Conservation (phyloP, 108 stramenopile genomes). For the Skeletonema potamos region DNA sequence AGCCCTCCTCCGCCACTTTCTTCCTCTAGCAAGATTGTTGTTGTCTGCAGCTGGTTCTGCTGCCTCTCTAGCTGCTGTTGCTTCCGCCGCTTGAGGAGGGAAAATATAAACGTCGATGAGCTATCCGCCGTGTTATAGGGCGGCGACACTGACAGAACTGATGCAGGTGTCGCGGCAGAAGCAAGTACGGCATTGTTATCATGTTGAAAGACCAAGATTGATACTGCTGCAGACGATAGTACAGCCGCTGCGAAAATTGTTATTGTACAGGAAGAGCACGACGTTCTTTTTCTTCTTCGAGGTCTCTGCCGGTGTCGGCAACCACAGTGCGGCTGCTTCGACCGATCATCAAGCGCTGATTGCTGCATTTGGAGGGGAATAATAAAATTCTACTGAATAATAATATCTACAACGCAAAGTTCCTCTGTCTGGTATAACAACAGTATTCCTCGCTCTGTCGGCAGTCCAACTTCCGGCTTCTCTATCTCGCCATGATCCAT, state of each 20-base stretch:
- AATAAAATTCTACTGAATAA: not conserved
- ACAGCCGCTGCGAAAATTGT: not conserved
- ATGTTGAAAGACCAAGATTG: not conserved
- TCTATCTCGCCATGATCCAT: no score
- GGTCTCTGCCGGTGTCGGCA: not conserved
- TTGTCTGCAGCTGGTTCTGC: not conserved
- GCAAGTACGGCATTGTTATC: not conserved
- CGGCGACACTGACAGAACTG: not conserved
- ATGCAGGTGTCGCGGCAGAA: not conserved
- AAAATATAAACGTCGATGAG: not conserved
- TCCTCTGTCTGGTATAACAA: no score
- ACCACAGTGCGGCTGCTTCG: not conserved
- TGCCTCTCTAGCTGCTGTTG: not conserved
- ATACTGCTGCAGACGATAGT: not conserved
- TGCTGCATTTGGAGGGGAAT: not conserved
- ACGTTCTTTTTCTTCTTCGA: not conserved
- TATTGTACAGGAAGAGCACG: not conserved
- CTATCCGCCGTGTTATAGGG: not conserved
- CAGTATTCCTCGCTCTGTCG: no score
- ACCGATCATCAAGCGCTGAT: not conserved
- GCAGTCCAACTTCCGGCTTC: no score
- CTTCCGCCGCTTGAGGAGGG: constrained; percentile 2
- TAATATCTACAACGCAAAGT: not conserved
- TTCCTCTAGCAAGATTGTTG: not conserved
- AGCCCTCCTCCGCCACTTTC: not conserved